A percentile compares a stretch with the other conserved stretches of the same genome.
Conservation (phyloP, 1,284 basidiomycete genomes). For the Sporisorium iseilematis-ciliati region DNA sequence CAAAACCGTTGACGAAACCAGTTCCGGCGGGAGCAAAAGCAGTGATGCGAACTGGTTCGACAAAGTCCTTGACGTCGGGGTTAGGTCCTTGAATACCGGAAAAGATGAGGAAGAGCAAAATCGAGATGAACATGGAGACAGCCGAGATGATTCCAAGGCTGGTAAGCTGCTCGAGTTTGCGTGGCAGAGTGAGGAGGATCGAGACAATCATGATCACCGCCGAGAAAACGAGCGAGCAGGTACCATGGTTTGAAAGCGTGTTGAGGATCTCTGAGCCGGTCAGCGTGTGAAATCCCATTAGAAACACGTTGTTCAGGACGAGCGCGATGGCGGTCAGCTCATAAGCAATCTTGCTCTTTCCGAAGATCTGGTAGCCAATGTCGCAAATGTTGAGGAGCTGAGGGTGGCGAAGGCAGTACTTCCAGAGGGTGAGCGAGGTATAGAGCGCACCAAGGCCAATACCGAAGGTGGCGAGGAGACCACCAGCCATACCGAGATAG, state of each 20-base stretch:
- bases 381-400: slow-evolving; percentile 76
- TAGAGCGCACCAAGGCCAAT: slow-evolving; percentile 60
- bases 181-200: slow-evolving; percentile 56
- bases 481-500: slow-evolving; percentile 64
- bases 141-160: slow-evolving; percentile 62
- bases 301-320: slow-evolving; percentile 63
- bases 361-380: slow-evolving; percentile 75
- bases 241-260: slow-evolving; percentile 75
- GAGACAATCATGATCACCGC: slow-evolving; percentile 66
- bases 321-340: slow-evolving; percentile 69
- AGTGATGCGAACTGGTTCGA: slow-evolving; percentile 49
- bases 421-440: slow-evolving; percentile 71
- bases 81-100: slow-evolving; percentile 52
- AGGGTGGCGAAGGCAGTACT: slow-evolving; percentile 76
- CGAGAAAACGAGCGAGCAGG: slow-evolving; percentile 76
- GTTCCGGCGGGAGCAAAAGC: slow-evolving; percentile 71
- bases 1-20: slow-evolving; percentile 75
- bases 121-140: slow-evolving; percentile 61
- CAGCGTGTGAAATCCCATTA: slow-evolving; percentile 61
- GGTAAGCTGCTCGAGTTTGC: slow-evolving; percentile 63
- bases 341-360: slow-evolving; percentile 73
- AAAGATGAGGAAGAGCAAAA: slow-evolving; percentile 59
- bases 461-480: slow-evolving; percentile 58
- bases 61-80: slow-evolving; percentile 42
- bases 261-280: slow-evolving; percentile 73